Evolutionary conservation across 1,284 basidiomycete species (phyloP), one percentile per base, ranked within the genome.

Genomic region (Termitomyces sp.): DNA sequence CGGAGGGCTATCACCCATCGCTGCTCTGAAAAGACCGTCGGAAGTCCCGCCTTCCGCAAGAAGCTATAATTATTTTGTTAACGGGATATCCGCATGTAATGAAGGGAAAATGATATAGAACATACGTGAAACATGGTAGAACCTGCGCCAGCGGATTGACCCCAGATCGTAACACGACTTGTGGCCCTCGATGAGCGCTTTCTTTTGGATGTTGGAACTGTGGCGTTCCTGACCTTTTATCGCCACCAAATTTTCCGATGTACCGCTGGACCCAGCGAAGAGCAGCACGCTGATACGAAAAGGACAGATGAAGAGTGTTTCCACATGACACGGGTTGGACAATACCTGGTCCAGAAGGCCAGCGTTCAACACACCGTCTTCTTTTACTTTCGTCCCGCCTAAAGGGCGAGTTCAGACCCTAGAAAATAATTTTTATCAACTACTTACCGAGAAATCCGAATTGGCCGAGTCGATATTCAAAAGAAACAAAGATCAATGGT

Each of bases 391-490:
- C 1, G 16, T 16, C 1, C 30, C 11, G 28, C 49, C 49, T 50
- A 19, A 2, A 50, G 19, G 21, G 28, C n/a, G 24, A 43, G 19
- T 33, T 3, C 31, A 35, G 19, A 33, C 6, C 35, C 3, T 18
- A 26, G 13, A 11, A 18, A 10, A 13, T 10, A 5, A 1, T 18
- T 16, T 11, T 7, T 4, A 21, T 3, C 18, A 21, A 8, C 7
- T 21, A 34, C 63, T 55, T 49, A 69, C 72, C 69, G 1, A 74
- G 59, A 49, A 73, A 75, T 1, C 72, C 72, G 43, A 73, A 71
- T 46, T 69, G 68, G 6, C 72, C 73, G 8, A 75, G 57, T 5
- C 73, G 66, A 56, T 75, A 75, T 50, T 71, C 68, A 48, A 75
- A 71, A 0, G 72, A 68, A 1, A 68, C 69, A 46, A 73, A 72